phyloP scores from a whole-genome alignment of 2,329 filamentous ascomycete genomes.

The Calonectria montana region DNA sequence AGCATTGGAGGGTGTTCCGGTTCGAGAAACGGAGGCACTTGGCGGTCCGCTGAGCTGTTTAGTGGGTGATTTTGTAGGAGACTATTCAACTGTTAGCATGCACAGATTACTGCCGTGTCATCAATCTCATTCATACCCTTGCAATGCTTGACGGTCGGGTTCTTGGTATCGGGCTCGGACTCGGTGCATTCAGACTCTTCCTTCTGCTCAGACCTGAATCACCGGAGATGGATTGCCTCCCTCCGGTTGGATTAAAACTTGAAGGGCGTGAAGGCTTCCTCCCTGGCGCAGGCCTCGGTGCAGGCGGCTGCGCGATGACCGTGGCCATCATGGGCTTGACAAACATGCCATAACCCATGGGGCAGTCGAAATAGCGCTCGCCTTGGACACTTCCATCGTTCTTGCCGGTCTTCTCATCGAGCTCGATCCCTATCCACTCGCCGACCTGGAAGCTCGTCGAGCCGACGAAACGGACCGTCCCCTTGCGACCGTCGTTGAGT shows the following conservation, averaged over 20 bases:
- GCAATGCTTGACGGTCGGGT: constrained; percentile 66
- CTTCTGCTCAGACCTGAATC: constrained; percentile 70
- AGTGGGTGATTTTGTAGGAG: constrained; percentile 82
- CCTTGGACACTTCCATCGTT: constrained; percentile 94
- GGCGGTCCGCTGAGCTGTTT: constrained; percentile 74
- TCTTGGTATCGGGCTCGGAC: constrained; percentile 76
- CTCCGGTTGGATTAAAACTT: constrained; percentile 58
- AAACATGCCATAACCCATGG: constrained; percentile 83
- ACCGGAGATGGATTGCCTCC: constrained; percentile 53
- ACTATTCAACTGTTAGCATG: constrained; percentile 59
- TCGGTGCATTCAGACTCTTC: constrained; percentile 77
- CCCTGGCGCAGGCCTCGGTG: constrained; percentile 51
- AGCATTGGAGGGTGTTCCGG: constrained; percentile 71
- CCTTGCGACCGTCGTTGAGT: constrained; percentile 82
- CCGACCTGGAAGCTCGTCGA: constrained; percentile 82
- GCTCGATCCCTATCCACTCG: constrained; percentile 90
- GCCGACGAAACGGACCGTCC: constrained; percentile 84
- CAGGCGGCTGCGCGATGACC: constrained; percentile 63
- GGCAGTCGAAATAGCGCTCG: constrained; percentile 89
- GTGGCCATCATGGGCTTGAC: constrained; percentile 78
- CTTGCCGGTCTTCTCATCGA: constrained; percentile 85
- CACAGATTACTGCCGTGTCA: not conserved
- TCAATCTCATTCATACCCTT: constrained; percentile 57
- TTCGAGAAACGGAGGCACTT: constrained; percentile 70
- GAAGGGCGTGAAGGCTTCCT: constrained; percentile 59